phyloP scores from a whole-genome alignment of 306 rosid genomes.

The Lupinus albus region DNA sequence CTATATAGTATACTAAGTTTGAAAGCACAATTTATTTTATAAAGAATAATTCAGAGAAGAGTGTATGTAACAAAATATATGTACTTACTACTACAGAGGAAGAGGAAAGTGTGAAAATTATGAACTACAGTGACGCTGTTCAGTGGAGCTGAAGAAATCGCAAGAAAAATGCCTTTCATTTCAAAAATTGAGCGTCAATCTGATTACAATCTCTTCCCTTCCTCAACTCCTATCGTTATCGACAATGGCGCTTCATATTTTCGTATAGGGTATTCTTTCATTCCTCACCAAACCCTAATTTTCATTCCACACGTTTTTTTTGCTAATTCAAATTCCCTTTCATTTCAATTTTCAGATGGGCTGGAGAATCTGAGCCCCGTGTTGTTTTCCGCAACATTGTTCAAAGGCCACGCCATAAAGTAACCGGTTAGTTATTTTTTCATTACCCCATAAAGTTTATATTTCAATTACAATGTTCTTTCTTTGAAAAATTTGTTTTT shows the following conservation, averaged over 20 bases:
- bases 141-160: not conserved
- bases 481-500: no score
- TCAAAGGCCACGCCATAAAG: conserved; percentile 82
- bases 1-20: no score
- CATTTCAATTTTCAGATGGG: conserved; percentile 60
- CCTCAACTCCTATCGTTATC: conserved; percentile 75
- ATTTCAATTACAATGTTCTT: no score
- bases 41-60: no score
- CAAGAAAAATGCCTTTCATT: conserved; percentile 62
- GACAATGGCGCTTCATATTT: conserved; percentile 91
- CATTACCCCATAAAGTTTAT: no score
- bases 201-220: conserved; percentile 58
- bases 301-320: no score
- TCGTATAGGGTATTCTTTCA: conserved; percentile 64
- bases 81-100: no score
- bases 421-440: conserved; percentile 40
- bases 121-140: not conserved
- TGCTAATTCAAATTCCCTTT: not conserved
- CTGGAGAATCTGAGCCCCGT: conserved; percentile 83
- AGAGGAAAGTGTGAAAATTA: no score
- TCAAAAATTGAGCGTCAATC: conserved; percentile 65
- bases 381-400: conserved; percentile 84
- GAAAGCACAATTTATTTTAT: no score
- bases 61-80: no score
- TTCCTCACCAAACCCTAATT: conserved; percentile 44